A percentile compares a stretch with the other conserved stretches of the same genome.
phyloP scores from a whole-genome alignment of 108 stramenopile genomes.

The Cyclotella choctawhatcheeana region DNA sequence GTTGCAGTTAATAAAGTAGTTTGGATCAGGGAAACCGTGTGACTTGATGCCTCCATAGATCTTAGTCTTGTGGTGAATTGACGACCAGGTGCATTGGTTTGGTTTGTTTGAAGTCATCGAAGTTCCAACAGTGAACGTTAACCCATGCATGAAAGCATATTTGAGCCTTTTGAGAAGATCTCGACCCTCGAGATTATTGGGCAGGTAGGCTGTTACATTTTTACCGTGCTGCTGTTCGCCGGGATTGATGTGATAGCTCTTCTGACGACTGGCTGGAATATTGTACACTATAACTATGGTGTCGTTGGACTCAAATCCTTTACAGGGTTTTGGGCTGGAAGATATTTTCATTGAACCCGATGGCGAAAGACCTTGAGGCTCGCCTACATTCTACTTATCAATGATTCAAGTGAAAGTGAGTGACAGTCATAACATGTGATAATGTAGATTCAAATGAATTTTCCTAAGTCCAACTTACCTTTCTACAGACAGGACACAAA shows the following conservation, averaged over 20 bases:
- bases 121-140: constrained; percentile 30
- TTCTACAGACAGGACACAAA: constrained; percentile 28
- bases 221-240: constrained; percentile 24
- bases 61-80: constrained; percentile 37
- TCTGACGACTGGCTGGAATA: constrained; percentile 48
- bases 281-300: constrained; percentile 34
- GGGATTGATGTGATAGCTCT: constrained; percentile 47
- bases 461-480: neutral
- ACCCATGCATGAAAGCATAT: constrained; percentile 46
- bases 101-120: constrained; percentile 23
- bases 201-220: constrained; percentile 28
- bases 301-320: constrained; percentile 1
- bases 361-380: constrained; percentile 45
- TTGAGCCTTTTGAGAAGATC: constrained; percentile 35
- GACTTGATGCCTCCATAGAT: constrained; percentile 19
- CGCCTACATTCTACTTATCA: constrained; percentile 6
- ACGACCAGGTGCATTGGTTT: constrained; percentile 44
- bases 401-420: neutral
- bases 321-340: neutral
- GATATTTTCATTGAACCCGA: constrained; percentile 52
- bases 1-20: constrained; percentile 54
- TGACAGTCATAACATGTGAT: neutral
- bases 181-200: constrained; percentile 36
- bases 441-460: neutral
- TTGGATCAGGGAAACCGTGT: constrained; percentile 61